A percentile compares a stretch with the other conserved stretches of the same genome.
phyloP scores from a whole-genome alignment of 306 rosid species.

The Inga leiocalycina region DNA sequence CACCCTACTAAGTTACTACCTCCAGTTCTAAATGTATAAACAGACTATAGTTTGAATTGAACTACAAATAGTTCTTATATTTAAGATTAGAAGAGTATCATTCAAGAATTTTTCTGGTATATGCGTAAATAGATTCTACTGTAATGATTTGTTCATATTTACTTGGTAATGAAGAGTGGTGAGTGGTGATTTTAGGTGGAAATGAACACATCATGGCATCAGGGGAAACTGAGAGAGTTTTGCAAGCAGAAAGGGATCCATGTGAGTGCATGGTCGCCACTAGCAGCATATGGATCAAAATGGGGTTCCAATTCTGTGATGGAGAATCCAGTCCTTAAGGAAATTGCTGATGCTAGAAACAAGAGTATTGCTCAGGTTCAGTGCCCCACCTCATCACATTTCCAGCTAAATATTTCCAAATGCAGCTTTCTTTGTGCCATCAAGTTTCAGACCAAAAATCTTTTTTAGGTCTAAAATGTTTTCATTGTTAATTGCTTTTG shows the following conservation, averaged over 20 bases:
- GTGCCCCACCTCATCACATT: not conserved
- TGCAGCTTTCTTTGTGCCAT: not conserved
- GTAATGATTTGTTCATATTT: not conserved
- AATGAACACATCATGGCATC: constrained; percentile 6
- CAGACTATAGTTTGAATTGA: too few relatives aligned
- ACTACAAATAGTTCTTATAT: too few relatives aligned
- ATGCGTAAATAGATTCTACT: not conserved
- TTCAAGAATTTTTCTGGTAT: not conserved
- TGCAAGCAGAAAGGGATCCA: constrained; percentile 30
- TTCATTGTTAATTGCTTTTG: not conserved
- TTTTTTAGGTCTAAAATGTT: not conserved
- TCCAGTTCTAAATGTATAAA: too few relatives aligned
- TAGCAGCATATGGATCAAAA: constrained; percentile 30
- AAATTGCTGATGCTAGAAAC: constrained; percentile 40
- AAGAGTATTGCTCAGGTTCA: constrained; percentile 43
- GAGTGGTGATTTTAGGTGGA: constrained; percentile 1
- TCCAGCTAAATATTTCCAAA: not conserved
- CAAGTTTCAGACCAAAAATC: not conserved
- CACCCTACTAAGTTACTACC: too few relatives aligned
- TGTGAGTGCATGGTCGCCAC: constrained; percentile 58
- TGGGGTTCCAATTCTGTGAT: constrained; percentile 39
- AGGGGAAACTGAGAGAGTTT: not conserved
- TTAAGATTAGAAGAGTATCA: too few relatives aligned
- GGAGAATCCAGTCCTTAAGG: constrained; percentile 41
- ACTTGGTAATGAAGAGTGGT: not conserved